Percentiles rank a stretch among this genome's conserved stretches.
Evolutionary conservation across 352 stramenopile genomes (phyloP).

Genomic region (Globisporangium parvum): DNA sequence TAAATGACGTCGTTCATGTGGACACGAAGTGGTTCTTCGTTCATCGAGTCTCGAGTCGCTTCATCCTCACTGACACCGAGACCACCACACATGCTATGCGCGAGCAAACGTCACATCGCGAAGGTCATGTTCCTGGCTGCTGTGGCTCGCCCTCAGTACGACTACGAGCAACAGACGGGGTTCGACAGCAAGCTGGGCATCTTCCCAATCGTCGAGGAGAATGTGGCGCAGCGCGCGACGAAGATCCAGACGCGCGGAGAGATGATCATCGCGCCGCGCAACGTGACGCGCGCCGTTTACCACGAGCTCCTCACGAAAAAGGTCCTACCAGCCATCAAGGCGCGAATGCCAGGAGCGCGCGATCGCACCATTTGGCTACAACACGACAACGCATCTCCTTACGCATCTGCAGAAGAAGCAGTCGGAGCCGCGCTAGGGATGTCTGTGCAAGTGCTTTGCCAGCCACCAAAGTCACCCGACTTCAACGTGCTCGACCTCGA

Average conservation of each 20-base stretch:
- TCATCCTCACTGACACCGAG: neutral
- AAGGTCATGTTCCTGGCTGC: neutral
- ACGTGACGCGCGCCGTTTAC: neutral
- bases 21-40: neutral
- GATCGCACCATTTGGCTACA: neutral
- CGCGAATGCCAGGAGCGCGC: neutral
- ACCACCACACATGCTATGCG: neutral
- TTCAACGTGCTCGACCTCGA: neutral
- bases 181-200: neutral
- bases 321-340: neutral
- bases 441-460: neutral
- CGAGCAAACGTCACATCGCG: neutral
- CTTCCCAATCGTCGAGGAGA: neutral
- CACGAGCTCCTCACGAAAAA: no score
- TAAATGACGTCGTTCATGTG: neutral
- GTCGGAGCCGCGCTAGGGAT: neutral
- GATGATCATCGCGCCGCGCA: neutral
- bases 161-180: neutral
- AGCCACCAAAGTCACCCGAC: neutral
- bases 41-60: neutral
- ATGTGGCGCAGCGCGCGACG: neutral
- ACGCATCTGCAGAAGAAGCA: neutral
- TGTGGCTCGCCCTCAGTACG: neutral
- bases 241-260: neutral
- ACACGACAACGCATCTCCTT: neutral